Evolutionary conservation across 75 land plant species (phyloP), one percentile per base, ranked within the genome.

Genomic region (Pseudotsuga menziesii): DNA sequence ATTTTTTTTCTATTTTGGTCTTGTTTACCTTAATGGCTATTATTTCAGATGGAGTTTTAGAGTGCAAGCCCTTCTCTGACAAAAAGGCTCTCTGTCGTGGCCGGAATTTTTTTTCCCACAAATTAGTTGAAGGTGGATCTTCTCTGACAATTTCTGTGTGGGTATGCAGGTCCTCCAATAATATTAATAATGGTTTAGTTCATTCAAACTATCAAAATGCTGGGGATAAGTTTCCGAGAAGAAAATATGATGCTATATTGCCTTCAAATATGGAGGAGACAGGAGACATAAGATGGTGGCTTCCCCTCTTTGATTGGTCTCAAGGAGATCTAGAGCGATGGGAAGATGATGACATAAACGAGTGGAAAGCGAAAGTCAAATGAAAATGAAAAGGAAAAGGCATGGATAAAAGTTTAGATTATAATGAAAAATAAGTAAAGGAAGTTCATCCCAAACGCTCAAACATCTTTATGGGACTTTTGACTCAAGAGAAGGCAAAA

Each of bases 401-500:
- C 44, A 5, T 44, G 48, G 7, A 1, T 2, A 35, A 17, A 19
- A 36, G 3, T 35, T 17, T 5, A 16, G 9, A 36, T 4, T 0
- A 17, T 44, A 6, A 6, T 44, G 48, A 67, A 41, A 67, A 20
- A 4, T 73, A 9, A 79, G 61, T 41, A 6, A 6, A 41, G 44
- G 44, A 41, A 41, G 6, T 41, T 41, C 44, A 41, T 5, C 44
- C 44, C 3, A 20, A 9, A 7, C 41, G 3, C 2, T 7, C 84
- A 54, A 77, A 83, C n/a, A 61, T 80, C 72, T 74, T 26, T 73
- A 3, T 6, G 44, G 90, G 81, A 54, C 35, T 78, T 29, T 90
- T 93, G 75, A 93, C 92, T 15, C 85, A 78, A 56, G 92, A 93
- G 84, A 93, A 93, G 81, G 96, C 94, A 32, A 84, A 82, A 84